phyloP scores from a whole-genome alignment of 1,284 basidiomycete genomes.

The Fistulinella staudtii region DNA sequence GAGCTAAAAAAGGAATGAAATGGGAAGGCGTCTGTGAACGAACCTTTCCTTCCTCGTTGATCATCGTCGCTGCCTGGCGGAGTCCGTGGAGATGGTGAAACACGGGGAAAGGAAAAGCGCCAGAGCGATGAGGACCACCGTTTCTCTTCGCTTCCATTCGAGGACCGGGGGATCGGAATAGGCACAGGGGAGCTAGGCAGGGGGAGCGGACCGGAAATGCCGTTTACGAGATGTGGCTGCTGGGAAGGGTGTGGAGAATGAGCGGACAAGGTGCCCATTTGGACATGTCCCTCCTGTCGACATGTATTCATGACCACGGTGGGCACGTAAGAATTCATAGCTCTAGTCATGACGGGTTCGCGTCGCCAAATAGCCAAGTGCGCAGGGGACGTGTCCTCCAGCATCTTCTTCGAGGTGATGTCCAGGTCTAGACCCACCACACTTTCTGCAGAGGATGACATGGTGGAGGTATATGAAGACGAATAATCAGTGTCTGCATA shows the following conservation, averaged over 20 bases:
- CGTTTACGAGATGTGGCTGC: conserved; percentile 8
- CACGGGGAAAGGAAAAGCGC: conserved; percentile 41
- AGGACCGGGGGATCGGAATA: conserved; percentile 32
- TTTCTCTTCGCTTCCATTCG: conserved; percentile 34
- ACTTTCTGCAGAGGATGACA: conserved; percentile 29
- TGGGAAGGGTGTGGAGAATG: conserved; percentile 13
- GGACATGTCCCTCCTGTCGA: conserved; percentile 20
- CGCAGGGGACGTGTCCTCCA: conserved; percentile 31
- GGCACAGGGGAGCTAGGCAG: conserved; percentile 32
- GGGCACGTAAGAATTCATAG: conserved; percentile 28
- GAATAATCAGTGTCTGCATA: conserved; percentile 30
- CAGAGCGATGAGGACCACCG: conserved; percentile 41
- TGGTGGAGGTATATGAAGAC: conserved; percentile 34
- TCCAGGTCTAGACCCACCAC: conserved; percentile 35
- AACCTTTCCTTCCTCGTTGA: conserved; percentile 28
- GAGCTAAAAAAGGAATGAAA: conserved; percentile 37
- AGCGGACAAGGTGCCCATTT: conserved; percentile 6
- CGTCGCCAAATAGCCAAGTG: conserved; percentile 34
- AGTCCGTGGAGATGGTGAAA: conserved; percentile 31
- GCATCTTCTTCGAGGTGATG: conserved; percentile 28
- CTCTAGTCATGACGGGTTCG: conserved; percentile 23
- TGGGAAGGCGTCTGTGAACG: conserved; percentile 44
- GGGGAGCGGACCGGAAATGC: conserved; percentile 18
- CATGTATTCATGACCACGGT: conserved; percentile 30
- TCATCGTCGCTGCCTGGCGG: conserved; percentile 22